phyloP scores from a whole-genome alignment of 1,139 yeast genomes.

The Candida sojae region DNA sequence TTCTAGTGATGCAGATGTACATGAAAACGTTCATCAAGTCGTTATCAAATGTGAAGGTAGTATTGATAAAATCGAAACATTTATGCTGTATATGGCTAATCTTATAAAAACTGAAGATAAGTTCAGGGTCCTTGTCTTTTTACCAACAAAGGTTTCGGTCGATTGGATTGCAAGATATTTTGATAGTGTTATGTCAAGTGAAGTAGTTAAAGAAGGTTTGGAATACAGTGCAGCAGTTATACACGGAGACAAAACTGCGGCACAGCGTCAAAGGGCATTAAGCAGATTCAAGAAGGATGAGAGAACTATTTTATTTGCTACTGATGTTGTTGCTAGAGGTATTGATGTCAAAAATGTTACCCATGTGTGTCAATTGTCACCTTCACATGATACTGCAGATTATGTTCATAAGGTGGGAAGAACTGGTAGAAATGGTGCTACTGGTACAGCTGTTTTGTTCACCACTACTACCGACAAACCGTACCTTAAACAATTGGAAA shows the following conservation, averaged over 20 bases:
- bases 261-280: slow-evolving; percentile 21
- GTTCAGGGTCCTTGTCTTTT: slow-evolving; percentile 81
- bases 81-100: slow-evolving; percentile 48
- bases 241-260: slow-evolving; percentile 52
- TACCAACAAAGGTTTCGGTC: slow-evolving; percentile 75
- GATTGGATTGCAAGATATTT: slow-evolving; percentile 36
- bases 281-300: slow-evolving; percentile 51
- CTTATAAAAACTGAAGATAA: slow-evolving; percentile 21
- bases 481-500: slow-evolving; percentile 45
- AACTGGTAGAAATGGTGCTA: slow-evolving; percentile 90
- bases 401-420: slow-evolving; percentile 95
- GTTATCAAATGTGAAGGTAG: slow-evolving; percentile 51
- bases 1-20: slow-evolving; percentile 74
- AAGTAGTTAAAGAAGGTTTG: neutral
- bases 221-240: neutral
- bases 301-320: slow-evolving; percentile 68
- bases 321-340: slow-evolving; percentile 97
- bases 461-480: slow-evolving; percentile 47
- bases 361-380: slow-evolving; percentile 77
- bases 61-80: slow-evolving; percentile 53
- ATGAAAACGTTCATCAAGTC: slow-evolving; percentile 74
- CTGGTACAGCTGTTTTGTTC: slow-evolving; percentile 66
- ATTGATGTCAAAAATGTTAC: slow-evolving; percentile 88
- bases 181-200: neutral
- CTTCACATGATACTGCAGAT: slow-evolving; percentile 72